Evolutionary conservation across 2,329 filamentous ascomycete species (phyloP).

Genomic region (Calonectria pseudoturangicola): DNA sequence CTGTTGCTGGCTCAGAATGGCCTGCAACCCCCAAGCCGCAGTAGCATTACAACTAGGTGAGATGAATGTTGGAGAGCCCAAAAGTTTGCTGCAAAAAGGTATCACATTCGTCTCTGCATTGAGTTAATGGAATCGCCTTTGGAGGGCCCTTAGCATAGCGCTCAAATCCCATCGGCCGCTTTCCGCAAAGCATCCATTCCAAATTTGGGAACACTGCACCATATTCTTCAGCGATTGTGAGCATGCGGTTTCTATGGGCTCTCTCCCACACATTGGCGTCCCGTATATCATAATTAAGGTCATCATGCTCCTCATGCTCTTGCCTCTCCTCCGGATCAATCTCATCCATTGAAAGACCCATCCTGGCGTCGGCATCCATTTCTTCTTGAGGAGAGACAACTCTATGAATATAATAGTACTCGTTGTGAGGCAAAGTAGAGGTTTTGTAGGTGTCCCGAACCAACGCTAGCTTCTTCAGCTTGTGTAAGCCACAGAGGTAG

Average conservation of each 20-base stretch:
- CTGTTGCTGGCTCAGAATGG: too few relatives aligned
- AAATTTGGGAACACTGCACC: conserved; percentile 37
- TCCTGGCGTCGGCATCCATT: conserved; percentile 23
- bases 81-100: too few relatives aligned
- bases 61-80: too few relatives aligned
- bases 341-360: conserved; percentile 2
- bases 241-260: conserved; percentile 47
- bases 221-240: conserved; percentile 40
- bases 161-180: background rate
- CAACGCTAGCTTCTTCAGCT: conserved; percentile 38
- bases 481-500: background rate
- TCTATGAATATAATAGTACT: conserved; percentile 11
- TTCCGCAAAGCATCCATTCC: conserved; percentile 35
- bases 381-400: background rate
- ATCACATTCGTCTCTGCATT: too few relatives aligned
- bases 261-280: conserved; percentile 33
- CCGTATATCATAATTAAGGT: too few relatives aligned
- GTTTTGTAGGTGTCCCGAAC: conserved; percentile 34
- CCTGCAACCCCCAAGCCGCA: too few relatives aligned
- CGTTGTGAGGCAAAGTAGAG: background rate
- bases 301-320: background rate
- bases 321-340: background rate
- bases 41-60: too few relatives aligned
- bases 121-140: too few relatives aligned
- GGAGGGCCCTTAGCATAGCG: too few relatives aligned